Base-by-base conservation (phyloP, 2,329 filamentous ascomycete species). In the Fusarium incarnatum region DNA sequence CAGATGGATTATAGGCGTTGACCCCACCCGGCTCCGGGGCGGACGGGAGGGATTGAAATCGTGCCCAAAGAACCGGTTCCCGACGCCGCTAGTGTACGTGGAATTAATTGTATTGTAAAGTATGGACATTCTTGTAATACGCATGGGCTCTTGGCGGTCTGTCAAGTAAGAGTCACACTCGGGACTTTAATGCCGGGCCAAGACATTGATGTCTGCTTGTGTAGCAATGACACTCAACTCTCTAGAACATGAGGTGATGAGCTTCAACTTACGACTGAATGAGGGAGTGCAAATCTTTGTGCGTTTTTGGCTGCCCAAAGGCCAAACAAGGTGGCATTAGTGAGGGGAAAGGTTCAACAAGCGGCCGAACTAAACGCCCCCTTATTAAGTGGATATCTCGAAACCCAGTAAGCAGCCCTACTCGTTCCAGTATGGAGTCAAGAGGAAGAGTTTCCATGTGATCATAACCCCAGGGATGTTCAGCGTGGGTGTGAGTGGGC, bases 291-390 rank as follows among this genome's bases (percentile, higher is more conserved):
- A 56, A 49, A 57, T 69, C 41, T 47, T 50, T 59, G 45, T 49
- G 56, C 25, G 62, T 44, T 62, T 57, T 50, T 70, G 50, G 64
- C 32, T 63, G 65, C 71, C 66, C 57, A 71, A 75, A 75, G 27
- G 25, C n/a, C 58, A 61, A 63, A 75, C 73, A 75, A 75, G 73
- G 73, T 75, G 71, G 72, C 71, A 74, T 75, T 73, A 73, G 72
- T 73, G 72, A 70, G 68, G 58, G 70, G 66, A 63, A 67, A 37
- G 10, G 10, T 18, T 37, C 7, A n/a, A 10, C 34, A 37, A 68
- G 59, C 59, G 59, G 37, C 55, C 52, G 56, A 50, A 58, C 68
- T 71, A 71, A 52, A 53, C 40, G 63, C 68, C 64, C 44, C 59
- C 64, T 71, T 71, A 71, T 71, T 71, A 49, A 69, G 68, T 71